Evolutionary conservation across 139 green algal species (phyloP), one percentile per base, ranked within the genome.

Genomic region (Chloropicon primus): DNA sequence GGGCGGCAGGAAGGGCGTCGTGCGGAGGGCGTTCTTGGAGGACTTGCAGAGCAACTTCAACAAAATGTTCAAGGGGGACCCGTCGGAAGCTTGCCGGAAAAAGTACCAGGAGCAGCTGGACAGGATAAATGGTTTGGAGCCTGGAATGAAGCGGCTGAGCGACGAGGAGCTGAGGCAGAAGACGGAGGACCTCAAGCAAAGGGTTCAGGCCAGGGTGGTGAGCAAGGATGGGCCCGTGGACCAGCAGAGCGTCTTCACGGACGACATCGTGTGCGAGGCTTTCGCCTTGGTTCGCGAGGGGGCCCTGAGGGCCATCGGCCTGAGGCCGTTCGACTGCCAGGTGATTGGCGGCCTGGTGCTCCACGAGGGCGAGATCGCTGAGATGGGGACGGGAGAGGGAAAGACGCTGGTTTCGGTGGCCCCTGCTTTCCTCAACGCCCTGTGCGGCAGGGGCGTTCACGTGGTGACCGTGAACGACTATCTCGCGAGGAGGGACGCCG

Each of bases 401-500:
- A 99, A 99, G 82, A 98, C 95, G 21, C 82, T 98, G 53, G 92
- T 97, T 72, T 92, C 96, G 23, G 82, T 98, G 77, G 89, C 98
- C 80, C 95, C 95, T n/a, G 85, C 93, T 1, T 98, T 94, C 84
- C 87, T 99, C 17, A 99, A 98, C 82, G 95, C 94, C 0, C 89
- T 99, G 22, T 74, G 72, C 17, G 89, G 90, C 75, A 91, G 92
- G 83, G 94, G 95, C 26, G 95, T 98, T 74, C 95, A 99, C 82
- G 92, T 99, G 22, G 95, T 98, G 53, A 98, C 95, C 2, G 94
- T 98, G 28, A 99, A 99, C 81, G 95, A 99, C 83, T 98, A 98
- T 88, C 88, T 99, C 27, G 95, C 95, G 1, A 78, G 92, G 25
- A 87, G 95, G 74, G 95, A 98, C 87, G 90, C 81, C 77, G 93